Evolutionary conservation across 208 protist species (phyloP), one percentile per base, ranked within the genome.

Genomic region (Trypanosoma boissoni): DNA sequence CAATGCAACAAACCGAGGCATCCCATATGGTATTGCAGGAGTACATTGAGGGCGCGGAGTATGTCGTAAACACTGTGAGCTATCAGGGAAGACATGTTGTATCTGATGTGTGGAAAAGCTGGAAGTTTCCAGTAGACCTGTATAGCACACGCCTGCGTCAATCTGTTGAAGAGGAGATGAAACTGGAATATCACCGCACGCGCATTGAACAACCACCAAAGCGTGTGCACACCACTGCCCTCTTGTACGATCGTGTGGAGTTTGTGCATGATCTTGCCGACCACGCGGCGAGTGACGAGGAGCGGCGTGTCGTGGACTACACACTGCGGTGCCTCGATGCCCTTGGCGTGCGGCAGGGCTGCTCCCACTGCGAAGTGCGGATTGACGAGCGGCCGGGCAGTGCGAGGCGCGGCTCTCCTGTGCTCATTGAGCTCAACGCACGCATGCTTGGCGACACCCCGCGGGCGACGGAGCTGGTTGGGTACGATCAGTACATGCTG

Each of bases 371-470:
- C 49, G 88, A 95, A 52, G 54, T 95, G 28, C 84, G 88, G n/a
- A 58, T 95, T 14, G 85, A 92, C 65, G 48, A 69, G 14, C 72
- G 83, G 8, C 42, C 51, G 23, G 41, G 56, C 44, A 79, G 75
- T 31, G 3, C 8, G 21, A 51, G 34, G 18, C 50, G 29, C 1
- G 78, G 77, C 0, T 57, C 76, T 53, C 88, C 88, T 6, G 77
- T 95, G 28, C 62, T 95, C 43, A 92, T 95, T 79, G 88, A 95
- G 63, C 78, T 95, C 32, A 95, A 95, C 51, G 79, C 88, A 12
- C 74, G 88, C 43, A 76, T 91, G 68, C 83, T 90, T 37, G 88
- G 88, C 21, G 83, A 88, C 51, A 68, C 63, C 26, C 88, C 88
- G 14, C 84, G 88, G 29, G 66, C 74, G 24, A 86, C 74, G 9